phyloP scores from a whole-genome alignment of 2,329 filamentous ascomycete genomes.

The Tolypocladium tundrense region DNA sequence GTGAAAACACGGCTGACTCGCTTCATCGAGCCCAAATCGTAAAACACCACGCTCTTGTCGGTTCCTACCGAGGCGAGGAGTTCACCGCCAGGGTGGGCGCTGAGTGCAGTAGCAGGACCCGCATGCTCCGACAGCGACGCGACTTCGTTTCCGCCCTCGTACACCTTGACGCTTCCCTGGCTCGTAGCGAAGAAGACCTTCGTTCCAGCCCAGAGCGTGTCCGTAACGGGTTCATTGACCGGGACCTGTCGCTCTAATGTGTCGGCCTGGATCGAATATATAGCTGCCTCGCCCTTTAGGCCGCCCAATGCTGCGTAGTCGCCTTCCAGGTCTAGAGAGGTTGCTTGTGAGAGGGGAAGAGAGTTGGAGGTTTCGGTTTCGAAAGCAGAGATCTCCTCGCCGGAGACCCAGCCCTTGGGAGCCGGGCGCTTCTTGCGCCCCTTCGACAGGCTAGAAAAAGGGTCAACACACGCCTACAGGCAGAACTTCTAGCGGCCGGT shows the following conservation, averaged over 20 bases:
- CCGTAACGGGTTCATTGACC: slow-evolving; percentile 58
- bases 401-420: slow-evolving; percentile 74
- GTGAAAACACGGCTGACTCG: slow-evolving; percentile 70
- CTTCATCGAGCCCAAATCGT: slow-evolving; percentile 61
- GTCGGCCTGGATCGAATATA: slow-evolving; percentile 64
- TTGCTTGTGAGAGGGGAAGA: slow-evolving; percentile 36
- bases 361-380: slow-evolving; percentile 33
- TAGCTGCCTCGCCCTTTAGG: slow-evolving; percentile 59
- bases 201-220: slow-evolving; percentile 52
- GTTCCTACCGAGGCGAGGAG: slow-evolving; percentile 79
- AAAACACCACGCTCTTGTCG: slow-evolving; percentile 89
- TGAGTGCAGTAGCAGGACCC: slow-evolving; percentile 66
- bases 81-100: slow-evolving; percentile 71
- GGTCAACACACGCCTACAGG: slow-evolving; percentile 5
- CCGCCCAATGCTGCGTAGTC: slow-evolving; percentile 66
- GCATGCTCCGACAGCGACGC: slow-evolving; percentile 72
- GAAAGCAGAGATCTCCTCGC: slow-evolving; percentile 54
- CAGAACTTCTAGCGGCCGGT: not conserved
- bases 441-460: slow-evolving; percentile 60
- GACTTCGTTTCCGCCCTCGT: slow-evolving; percentile 58
- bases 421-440: slow-evolving; percentile 82
- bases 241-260: slow-evolving; percentile 58
- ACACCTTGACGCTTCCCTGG: slow-evolving; percentile 71
- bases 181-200: slow-evolving; percentile 65
- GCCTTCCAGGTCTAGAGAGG: slow-evolving; percentile 40